Conservation (phyloP, 371 early-diverging fungal genomes). For the Blakeslea trispora region DNA sequence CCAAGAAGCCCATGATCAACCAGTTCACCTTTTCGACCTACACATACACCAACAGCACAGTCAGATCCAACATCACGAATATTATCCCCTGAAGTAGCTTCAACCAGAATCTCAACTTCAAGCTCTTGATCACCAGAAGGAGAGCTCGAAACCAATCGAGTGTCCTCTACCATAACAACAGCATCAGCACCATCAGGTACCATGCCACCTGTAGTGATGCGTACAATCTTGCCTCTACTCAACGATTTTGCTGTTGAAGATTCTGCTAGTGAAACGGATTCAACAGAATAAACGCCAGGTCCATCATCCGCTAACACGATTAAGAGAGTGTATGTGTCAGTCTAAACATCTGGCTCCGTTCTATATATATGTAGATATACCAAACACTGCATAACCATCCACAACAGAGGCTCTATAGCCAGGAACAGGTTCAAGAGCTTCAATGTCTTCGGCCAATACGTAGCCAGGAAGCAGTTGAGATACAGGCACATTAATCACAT, state of each 20-base stretch:
- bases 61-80: constrained; percentile 86
- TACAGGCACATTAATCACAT: constrained; percentile 45
- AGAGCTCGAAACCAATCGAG: constrained; percentile 60
- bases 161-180: constrained; percentile 94
- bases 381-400: constrained; percentile 92
- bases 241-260: constrained; percentile 32
- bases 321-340: not conserved
- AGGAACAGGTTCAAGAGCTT: constrained; percentile 78
- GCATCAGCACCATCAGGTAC: constrained; percentile 82
- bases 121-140: constrained; percentile 65
- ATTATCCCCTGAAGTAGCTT: constrained; percentile 53
- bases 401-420: constrained; percentile 85
- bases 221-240: constrained; percentile 62
- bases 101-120: constrained; percentile 54
- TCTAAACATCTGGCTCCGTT: no score
- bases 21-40: constrained; percentile 60
- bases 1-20: constrained; percentile 81
- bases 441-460: constrained; percentile 77
- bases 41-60: constrained; percentile 57
- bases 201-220: constrained; percentile 89
- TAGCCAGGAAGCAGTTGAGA: constrained; percentile 49
- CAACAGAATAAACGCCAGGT: constrained; percentile 75
- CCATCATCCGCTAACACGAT: constrained; percentile 67
- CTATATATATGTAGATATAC: no score
- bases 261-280: constrained; percentile 63